These are phyloP conservation scores for Metschnikowia kofuensis DNA, from an alignment of 805 yeast species.

Conservation along the genomic window DNA sequence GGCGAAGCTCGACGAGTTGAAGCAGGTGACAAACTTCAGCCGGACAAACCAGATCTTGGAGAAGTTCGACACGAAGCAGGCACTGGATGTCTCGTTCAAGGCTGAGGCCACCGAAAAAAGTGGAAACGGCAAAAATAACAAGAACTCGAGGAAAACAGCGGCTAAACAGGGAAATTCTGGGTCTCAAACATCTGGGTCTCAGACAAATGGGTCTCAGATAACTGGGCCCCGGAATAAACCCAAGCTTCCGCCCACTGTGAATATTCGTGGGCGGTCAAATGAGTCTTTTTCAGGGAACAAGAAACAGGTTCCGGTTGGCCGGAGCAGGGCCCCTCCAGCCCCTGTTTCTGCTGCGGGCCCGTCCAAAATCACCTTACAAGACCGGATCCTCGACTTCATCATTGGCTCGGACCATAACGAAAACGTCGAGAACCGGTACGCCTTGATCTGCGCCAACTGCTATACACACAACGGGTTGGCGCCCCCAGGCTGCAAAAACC, in stretches of 20 bases:
- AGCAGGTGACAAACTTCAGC: slow-evolving; percentile 69
- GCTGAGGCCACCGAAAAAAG: neutral
- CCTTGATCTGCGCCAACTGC: slow-evolving; percentile 70
- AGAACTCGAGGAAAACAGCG: neutral
- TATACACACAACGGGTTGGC: slow-evolving; percentile 76
- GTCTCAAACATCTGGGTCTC: too few relatives aligned
- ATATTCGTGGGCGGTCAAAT: neutral
- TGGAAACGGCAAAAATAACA: neutral
- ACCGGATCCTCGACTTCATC: slow-evolving; percentile 35
- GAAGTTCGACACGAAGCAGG: slow-evolving; percentile 38
- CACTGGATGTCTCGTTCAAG: neutral
- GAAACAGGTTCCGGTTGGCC: too few relatives aligned
- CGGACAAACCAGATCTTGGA: slow-evolving; percentile 70
- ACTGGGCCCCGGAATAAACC: neutral
- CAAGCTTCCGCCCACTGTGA: slow-evolving; percentile 6
- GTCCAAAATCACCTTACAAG: slow-evolving; percentile 26
- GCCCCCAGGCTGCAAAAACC: slow-evolving; percentile 57
- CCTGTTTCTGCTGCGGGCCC: neutral
- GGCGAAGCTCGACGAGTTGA: slow-evolving; percentile 61
- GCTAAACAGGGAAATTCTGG: neutral
- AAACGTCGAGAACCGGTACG: slow-evolving; percentile 56
- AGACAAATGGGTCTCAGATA: too few relatives aligned
- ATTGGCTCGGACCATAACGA: slow-evolving; percentile 64
- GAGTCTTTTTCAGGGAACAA: neutral
- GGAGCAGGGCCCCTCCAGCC: too few relatives aligned